Percentiles rank a stretch among this genome's conserved stretches.
Conservation (phyloP, 192 early-diverging fungal species). For the Haplosporangium gracile region DNA sequence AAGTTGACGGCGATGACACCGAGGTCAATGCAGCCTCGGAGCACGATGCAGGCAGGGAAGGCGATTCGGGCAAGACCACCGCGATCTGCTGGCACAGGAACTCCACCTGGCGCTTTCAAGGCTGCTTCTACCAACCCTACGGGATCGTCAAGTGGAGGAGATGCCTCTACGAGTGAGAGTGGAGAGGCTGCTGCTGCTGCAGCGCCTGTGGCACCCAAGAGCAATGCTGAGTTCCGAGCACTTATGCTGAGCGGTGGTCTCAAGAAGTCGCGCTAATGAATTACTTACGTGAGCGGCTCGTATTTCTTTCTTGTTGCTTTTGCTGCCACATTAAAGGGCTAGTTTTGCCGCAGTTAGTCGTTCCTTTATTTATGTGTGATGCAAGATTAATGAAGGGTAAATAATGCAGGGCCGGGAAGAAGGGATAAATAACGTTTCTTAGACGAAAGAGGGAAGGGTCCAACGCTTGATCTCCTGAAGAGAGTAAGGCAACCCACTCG, state of each 20-base stretch:
- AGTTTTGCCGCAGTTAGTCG: no score
- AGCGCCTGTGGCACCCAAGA: conserved; percentile 13
- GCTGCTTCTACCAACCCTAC: conserved; percentile 1
- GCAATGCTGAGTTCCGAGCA: conserved; percentile 35
- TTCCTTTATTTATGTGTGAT: not conserved
- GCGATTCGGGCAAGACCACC: not conserved
- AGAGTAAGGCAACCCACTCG: conserved; percentile 7
- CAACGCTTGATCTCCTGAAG: conserved; percentile 39
- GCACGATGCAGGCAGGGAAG: not conserved
- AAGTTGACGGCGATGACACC: conserved; percentile 14
- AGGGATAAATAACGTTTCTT: not conserved
- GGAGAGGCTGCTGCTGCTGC: not conserved
- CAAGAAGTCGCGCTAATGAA: conserved; percentile 14
- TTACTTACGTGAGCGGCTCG: no score
- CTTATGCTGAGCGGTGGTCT: conserved; percentile 35
- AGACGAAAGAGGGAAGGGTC: conserved; percentile 4
- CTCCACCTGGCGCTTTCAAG: conserved; percentile 10
- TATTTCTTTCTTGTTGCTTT: not conserved
- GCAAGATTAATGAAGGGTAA: no score
- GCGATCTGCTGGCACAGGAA: not conserved
- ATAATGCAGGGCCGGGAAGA: not conserved
- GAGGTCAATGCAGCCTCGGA: conserved; percentile 6
- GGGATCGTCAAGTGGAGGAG: not conserved
- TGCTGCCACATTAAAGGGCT: no score
- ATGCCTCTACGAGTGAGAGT: not conserved